Evolutionary conservation across 23 red algal genomes (phyloP), one percentile per base, ranked within the genome.

Genomic region (Gracilaria caudata): DNA sequence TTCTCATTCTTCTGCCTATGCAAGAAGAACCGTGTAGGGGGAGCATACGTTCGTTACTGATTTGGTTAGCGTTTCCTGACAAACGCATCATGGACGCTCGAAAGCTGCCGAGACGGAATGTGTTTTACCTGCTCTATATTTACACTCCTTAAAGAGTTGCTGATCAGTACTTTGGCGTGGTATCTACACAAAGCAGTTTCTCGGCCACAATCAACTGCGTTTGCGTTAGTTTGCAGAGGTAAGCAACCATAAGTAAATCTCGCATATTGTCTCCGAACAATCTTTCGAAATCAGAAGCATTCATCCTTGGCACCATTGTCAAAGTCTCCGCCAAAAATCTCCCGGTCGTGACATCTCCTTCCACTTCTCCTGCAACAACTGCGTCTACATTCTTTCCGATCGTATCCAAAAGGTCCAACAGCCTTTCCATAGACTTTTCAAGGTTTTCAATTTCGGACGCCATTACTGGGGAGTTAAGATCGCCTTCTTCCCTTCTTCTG

Each of bases 401-500:
- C 51, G 80, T 75, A 36, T 92, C 83, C 71, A 96, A 79, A 16
- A 96, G 59, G 19, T 89, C 77, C 47, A 87, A 47, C 32, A 96
- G 75, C 10, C 86, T 44, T 46, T 79, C 37, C 80, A 96, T 83
- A 13, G 80, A 82, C 30, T 64, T 64, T 72, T 96, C 56, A 24
- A 96, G 73, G 54, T 96, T 96, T 38, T 96, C 94, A 60, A 96
- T 77, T 63, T 96, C 88, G n/a, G 81, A 78, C n/a, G 90, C 81
- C 60, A 83, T 77, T 14, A 82, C 80, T 26, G 79, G 53, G 60
- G 68, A 37, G 2, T 72, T 45, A 25, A 47, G 51, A 38, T 71
- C 79, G 7, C 82, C 81, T 49, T 92, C 89, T 36, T 86, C 68
- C 20, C 68, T 61, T 73, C 81, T 44, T 70, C 81, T 68, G 63